These are phyloP conservation scores for Pleurotus citrinopileatus DNA, from an alignment of 768 basidiomycete species.

Conservation along the genomic window DNA sequence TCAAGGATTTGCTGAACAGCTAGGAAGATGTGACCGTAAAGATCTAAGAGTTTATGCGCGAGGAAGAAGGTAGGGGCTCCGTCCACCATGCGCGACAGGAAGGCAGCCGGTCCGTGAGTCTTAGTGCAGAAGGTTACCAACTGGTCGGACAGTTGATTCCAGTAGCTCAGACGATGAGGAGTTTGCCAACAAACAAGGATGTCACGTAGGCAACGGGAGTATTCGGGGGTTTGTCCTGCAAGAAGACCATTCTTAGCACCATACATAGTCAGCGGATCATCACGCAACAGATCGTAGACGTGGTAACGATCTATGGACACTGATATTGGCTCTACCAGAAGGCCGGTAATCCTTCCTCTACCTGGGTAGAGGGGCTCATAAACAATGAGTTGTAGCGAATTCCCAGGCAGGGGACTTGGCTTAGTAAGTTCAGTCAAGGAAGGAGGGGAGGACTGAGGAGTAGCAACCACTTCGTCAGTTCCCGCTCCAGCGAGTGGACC, in stretches of 20 bases:
- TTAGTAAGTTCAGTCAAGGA: no score
- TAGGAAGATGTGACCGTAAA: neutral
- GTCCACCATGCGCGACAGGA: neutral
- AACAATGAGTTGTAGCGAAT: no score
- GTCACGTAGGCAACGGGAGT: neutral
- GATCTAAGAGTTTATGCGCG: neutral
- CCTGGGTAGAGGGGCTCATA: no score
- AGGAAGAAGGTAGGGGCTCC: neutral
- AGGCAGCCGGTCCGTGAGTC: neutral
- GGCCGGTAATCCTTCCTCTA: no score
- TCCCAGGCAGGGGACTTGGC: no score
- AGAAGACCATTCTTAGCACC: slow-evolving; percentile 1
- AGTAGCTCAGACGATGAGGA: neutral
- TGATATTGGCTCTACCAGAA: no score
- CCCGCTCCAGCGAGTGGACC: no score
- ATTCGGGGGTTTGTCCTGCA: slow-evolving; percentile 2
- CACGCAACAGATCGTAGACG: neutral
- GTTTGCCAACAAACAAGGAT: slow-evolving; percentile 11
- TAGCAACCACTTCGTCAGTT: no score
- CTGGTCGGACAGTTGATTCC: neutral
- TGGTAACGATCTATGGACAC: no score
- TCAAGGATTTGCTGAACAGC: slow-evolving; percentile 7
- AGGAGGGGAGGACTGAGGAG: no score
- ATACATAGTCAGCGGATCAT: slow-evolving; percentile 7
- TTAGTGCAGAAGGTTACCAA: neutral